Conservation (phyloP, 805 yeast species). For the Sungouiozyma ichnusensis region DNA sequence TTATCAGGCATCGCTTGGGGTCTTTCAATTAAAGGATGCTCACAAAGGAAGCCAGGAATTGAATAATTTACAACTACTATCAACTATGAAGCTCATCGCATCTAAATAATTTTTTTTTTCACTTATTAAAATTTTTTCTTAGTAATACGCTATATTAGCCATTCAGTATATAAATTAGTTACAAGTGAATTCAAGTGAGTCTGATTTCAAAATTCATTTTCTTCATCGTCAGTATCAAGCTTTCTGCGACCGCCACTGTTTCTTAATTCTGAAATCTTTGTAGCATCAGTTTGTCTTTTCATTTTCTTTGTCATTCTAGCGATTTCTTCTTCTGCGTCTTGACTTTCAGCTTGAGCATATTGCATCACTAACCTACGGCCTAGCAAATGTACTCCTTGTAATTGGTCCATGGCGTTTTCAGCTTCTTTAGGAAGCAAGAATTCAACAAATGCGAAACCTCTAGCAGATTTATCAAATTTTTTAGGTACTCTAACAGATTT, state of each 20-base stretch:
- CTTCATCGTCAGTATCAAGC: conserved; percentile 40
- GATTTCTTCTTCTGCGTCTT: conserved; percentile 81
- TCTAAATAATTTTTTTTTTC: not conserved
- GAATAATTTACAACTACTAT: not conserved
- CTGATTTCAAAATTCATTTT: conserved; percentile 16
- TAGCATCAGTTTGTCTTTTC: conserved; percentile 65
- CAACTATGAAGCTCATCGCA: not conserved
- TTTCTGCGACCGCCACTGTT: conserved; percentile 67
- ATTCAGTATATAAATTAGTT: too few relatives aligned
- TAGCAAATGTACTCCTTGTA: conserved; percentile 90
- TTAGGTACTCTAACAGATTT: conserved; percentile 93
- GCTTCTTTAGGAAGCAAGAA: conserved; percentile 83
- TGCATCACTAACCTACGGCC: conserved; percentile 93
- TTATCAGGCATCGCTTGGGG: conserved; percentile 29
- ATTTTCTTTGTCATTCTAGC: conserved; percentile 84
- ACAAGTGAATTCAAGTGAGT: too few relatives aligned
- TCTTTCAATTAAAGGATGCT: too few relatives aligned
- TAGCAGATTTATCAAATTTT: conserved; percentile 87
- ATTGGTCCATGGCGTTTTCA: conserved; percentile 83
- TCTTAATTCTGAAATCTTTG: conserved; percentile 61
- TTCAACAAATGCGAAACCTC: conserved; percentile 98
- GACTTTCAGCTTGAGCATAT: conserved; percentile 75
- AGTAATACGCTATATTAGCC: too few relatives aligned
- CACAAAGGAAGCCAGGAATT: too few relatives aligned
- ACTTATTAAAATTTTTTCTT: not conserved